Percentiles rank a stretch among this genome's conserved stretches.
phyloP scores from a whole-genome alignment of 2,329 filamentous ascomycete species.

The Colletotrichum cordylinicola region DNA sequence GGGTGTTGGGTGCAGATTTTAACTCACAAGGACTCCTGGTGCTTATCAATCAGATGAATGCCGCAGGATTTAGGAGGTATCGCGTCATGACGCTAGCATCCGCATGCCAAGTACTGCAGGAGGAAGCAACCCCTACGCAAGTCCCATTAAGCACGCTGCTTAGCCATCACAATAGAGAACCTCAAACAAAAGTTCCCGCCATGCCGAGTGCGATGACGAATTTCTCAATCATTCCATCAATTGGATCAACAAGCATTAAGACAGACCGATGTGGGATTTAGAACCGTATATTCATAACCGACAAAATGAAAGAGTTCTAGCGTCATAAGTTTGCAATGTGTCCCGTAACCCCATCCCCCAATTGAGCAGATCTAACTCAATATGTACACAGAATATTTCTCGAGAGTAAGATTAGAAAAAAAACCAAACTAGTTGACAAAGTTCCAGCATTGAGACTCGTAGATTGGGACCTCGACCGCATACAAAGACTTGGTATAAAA shows the following conservation, averaged over 20 bases:
- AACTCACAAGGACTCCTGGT: background rate
- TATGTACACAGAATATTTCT: background rate
- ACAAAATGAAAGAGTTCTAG: background rate
- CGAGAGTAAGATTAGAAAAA: background rate
- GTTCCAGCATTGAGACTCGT: constrained; percentile 23
- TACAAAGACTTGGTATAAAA: constrained; percentile 21
- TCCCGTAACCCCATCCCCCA: background rate
- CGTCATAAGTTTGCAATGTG: background rate
- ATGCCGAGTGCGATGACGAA: background rate
- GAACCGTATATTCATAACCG: background rate
- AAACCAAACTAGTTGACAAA: background rate
- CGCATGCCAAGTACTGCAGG: background rate
- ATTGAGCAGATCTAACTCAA: background rate
- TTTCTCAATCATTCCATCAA: background rate
- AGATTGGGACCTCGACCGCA: constrained; percentile 8
- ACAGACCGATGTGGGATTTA: background rate
- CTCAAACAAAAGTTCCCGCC: background rate
- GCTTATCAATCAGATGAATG: background rate
- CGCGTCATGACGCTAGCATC: background rate
- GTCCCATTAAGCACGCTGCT: background rate
- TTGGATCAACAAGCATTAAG: background rate
- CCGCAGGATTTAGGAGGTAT: background rate
- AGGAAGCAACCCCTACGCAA: background rate
- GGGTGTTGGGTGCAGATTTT: background rate
- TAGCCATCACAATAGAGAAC: background rate